A percentile compares a stretch with the other conserved stretches of the same genome.
These are phyloP conservation scores for Xylariaceae sp. DNA, from an alignment of 2,329 filamentous ascomycete genomes.

Conservation along the genomic window DNA sequence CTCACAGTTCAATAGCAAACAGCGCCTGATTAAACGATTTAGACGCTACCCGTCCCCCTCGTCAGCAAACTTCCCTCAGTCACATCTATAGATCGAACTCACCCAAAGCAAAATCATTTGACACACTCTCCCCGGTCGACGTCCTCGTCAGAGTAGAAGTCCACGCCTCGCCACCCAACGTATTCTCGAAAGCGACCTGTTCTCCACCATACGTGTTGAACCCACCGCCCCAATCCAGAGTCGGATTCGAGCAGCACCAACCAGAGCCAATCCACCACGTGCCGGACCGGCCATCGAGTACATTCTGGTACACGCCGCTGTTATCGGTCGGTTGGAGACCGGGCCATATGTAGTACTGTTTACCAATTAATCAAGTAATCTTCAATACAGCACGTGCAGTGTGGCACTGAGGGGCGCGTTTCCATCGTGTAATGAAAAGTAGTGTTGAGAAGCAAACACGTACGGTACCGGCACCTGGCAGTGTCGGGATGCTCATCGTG, in stretches of 20 bases:
- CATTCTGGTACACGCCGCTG: conserved; percentile 40
- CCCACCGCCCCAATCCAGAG: conserved; percentile 35
- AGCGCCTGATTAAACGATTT: conserved; percentile 40
- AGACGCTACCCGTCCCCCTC: conserved; percentile 12
- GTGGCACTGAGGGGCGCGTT: neutral
- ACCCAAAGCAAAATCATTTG: conserved; percentile 33
- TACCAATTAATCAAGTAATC: neutral
- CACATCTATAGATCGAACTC: conserved; percentile 4
- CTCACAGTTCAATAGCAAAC: conserved; percentile 38
- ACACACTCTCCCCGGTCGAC: conserved; percentile 26
- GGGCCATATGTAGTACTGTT: conserved; percentile 39
- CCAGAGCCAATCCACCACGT: conserved; percentile 40
- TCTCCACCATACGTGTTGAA: conserved; percentile 35
- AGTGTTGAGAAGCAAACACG: neutral
- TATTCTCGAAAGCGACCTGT: conserved; percentile 32
- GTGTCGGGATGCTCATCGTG: conserved; percentile 27
- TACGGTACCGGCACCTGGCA: conserved; percentile 28
- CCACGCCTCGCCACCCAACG: conserved; percentile 29
- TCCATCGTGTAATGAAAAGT: neutral
- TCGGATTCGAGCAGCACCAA: conserved; percentile 39
- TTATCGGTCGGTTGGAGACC: conserved; percentile 38
- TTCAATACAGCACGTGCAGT: neutral
- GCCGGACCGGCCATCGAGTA: conserved; percentile 37
- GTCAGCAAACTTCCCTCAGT: conserved; percentile 1
- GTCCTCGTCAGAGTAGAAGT: conserved; percentile 31